Base-by-base conservation (phyloP, 352 stramenopile genomes). In the Phytophthora colocasiae region DNA sequence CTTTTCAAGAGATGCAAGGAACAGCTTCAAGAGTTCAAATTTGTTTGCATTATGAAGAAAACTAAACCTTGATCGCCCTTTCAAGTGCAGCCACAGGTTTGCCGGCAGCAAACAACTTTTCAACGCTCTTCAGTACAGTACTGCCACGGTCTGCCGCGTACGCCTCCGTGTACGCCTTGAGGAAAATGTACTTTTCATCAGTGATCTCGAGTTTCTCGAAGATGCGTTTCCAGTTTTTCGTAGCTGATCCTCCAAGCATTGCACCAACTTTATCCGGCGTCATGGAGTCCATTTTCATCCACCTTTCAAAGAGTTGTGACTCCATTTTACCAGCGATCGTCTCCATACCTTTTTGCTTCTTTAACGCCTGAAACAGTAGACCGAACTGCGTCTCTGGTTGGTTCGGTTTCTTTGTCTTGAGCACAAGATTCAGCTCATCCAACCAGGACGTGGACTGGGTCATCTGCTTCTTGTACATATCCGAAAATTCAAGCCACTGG, bases 1-100 rank as follows among this genome's bases (percentile, higher is more conserved):
- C 22, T 22, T 22, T 22, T 22, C 1, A 22, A 22, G 22, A 22
- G 22, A 22, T 22, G 22, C 22, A 22, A 22, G 19, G 19, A 19
- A 19, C 19, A 19, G 19, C 19, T 19, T 19, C 19, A 19, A 31
- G 6, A 31, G 27, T 31, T 31, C 27, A 5, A 79, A 79, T 47
- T 22, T 22, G 22, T 22, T 22, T 22, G 22, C 2, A 22, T 22
- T 2, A 22, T 22, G 22, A 41, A n/a, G 34, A n/a, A 17, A 40
- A 17, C 24, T 9, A 40, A 4, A n/a, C 46, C 15, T n/a, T 39
- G 5, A 52, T 52, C 3, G 46, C 26, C 3, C 2, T 8, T 19
- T 40, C 38, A 52, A 52, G 46, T 15, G 46, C 46, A n/a, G 11
- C 46, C 26, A 52, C 27, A 1, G 46, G 46, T 8, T 40, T 24